These are phyloP conservation scores for Scenedesmus sp. DNA, from an alignment of 163 green algal genomes.

Conservation along the genomic window DNA sequence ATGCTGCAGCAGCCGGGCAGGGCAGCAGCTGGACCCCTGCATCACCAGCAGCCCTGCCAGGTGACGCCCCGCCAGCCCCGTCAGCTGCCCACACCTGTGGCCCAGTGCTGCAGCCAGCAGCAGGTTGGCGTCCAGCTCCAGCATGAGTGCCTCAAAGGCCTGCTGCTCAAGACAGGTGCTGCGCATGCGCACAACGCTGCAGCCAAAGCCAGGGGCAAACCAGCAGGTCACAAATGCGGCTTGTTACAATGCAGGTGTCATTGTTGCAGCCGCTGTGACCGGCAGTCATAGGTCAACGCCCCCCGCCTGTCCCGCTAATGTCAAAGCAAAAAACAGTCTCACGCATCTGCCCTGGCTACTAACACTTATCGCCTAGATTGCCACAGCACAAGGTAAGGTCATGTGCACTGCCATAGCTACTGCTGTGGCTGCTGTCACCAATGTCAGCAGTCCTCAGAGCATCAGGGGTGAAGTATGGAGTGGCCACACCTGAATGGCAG, in stretches of 20 bases:
- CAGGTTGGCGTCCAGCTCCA: constrained; percentile 72
- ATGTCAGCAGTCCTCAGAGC: background rate
- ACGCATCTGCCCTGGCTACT: background rate
- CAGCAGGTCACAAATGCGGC: too few species aligned
- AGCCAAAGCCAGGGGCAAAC: background rate
- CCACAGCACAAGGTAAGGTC: background rate
- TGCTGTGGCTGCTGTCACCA: background rate
- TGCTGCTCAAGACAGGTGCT: constrained; percentile 81
- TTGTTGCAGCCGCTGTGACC: background rate
- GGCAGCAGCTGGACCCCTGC: background rate
- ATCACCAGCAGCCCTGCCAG: background rate
- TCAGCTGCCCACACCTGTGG: constrained; percentile 58
- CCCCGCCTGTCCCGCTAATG: too few species aligned
- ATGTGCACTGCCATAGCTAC: background rate
- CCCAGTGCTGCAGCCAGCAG: constrained; percentile 76
- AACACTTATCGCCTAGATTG: background rate
- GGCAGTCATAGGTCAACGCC: too few species aligned
- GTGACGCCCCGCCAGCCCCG: background rate
- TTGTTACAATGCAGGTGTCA: background rate
- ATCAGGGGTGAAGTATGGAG: background rate
- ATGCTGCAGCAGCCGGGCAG: background rate
- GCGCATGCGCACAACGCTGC: constrained; percentile 74
- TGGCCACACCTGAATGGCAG: constrained; percentile 69
- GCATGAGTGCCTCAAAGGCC: constrained; percentile 73
- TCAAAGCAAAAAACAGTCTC: too few species aligned